These are phyloP conservation scores for Plenodomus biglobosus DNA, from an alignment of 2,329 filamentous ascomycete species.

Conservation along the genomic window DNA sequence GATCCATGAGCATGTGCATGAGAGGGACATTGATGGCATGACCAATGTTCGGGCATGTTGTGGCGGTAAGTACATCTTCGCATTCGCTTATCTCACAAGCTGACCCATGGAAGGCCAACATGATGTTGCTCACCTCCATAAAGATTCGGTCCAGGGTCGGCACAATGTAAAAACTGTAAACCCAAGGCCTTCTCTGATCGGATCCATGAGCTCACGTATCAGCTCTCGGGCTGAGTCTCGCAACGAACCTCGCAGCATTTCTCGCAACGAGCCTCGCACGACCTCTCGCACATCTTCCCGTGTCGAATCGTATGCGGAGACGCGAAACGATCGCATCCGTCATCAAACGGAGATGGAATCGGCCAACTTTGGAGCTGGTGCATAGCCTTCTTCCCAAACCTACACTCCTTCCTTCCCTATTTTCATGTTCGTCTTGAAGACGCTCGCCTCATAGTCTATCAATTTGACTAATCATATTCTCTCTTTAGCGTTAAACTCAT, in stretches of 20 bases:
- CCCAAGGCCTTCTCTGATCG: constrained; percentile 34
- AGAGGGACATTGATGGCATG: constrained; percentile 73
- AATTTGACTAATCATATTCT: constrained; percentile 37
- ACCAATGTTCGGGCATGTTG: constrained; percentile 98
- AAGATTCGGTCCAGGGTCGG: constrained; percentile 36
- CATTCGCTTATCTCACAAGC: constrained; percentile 5
- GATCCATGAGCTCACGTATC: constrained; percentile 39
- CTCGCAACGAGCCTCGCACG: constrained; percentile 21
- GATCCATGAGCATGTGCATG: constrained; percentile 71
- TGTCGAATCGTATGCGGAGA: constrained; percentile 22
- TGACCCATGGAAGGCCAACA: constrained; percentile 48
- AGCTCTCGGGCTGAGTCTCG: constrained; percentile 33
- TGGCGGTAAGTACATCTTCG: constrained; percentile 69
- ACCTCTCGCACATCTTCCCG: constrained; percentile 23
- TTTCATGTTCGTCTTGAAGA: constrained; percentile 4
- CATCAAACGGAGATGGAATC: constrained; percentile 31
- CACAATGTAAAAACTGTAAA: constrained; percentile 24
- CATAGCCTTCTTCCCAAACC: constrained; percentile 19
- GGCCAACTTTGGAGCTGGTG: constrained; percentile 30
- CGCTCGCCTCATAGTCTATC: constrained; percentile 22
- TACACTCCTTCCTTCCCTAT: constrained; percentile 10
- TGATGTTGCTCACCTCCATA: constrained; percentile 52
- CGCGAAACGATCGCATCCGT: constrained; percentile 27
- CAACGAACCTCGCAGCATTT: constrained; percentile 1
- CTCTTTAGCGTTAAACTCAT: constrained; percentile 28